These are phyloP conservation scores for Phialemoniopsis sp. DNA, from an alignment of 2,329 filamentous ascomycete genomes.

Conservation along the genomic window DNA sequence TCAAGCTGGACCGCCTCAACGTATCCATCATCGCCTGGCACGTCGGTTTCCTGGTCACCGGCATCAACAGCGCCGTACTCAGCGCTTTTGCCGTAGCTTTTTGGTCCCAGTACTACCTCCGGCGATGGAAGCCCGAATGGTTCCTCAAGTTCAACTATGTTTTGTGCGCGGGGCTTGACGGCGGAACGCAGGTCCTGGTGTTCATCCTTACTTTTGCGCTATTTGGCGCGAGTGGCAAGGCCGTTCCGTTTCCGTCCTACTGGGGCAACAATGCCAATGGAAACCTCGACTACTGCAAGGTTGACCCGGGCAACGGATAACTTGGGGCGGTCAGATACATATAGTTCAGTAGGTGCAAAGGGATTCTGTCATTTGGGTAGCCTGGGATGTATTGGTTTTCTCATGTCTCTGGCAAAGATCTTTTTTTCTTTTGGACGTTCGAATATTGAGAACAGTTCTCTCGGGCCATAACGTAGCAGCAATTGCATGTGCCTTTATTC, in stretches of 20 bases:
- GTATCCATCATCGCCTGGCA: constrained; percentile 17
- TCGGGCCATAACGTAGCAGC: no score
- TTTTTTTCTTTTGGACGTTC: no score
- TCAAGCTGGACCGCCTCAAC: constrained; percentile 15
- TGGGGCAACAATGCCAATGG: constrained; percentile 7
- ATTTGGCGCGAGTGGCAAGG: constrained; percentile 34
- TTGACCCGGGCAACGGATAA: constrained; percentile 1
- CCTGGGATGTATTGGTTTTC: no score
- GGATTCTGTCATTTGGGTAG: no score
- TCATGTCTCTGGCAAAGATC: no score
- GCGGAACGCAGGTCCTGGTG: constrained; percentile 30
- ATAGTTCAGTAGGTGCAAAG: no score
- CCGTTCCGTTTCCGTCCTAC: constrained; percentile 22
- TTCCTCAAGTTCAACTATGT: constrained; percentile 38
- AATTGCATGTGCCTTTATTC: no score
- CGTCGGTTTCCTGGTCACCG: constrained; percentile 63
- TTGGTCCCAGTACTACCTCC: constrained; percentile 25
- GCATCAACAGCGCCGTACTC: constrained; percentile 39
- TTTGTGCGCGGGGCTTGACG: constrained; percentile 31
- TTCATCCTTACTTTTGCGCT: constrained; percentile 38
- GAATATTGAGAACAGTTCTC: no score
- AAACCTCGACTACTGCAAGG: constrained; percentile 8
- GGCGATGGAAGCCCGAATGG: constrained; percentile 24
- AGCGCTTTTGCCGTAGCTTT: constrained; percentile 19
- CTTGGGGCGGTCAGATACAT: no score